Percentiles rank a stretch among this genome's conserved stretches.
Evolutionary conservation across 1,139 yeast genomes (phyloP).

Genomic region (Candida tetrigidarum): DNA sequence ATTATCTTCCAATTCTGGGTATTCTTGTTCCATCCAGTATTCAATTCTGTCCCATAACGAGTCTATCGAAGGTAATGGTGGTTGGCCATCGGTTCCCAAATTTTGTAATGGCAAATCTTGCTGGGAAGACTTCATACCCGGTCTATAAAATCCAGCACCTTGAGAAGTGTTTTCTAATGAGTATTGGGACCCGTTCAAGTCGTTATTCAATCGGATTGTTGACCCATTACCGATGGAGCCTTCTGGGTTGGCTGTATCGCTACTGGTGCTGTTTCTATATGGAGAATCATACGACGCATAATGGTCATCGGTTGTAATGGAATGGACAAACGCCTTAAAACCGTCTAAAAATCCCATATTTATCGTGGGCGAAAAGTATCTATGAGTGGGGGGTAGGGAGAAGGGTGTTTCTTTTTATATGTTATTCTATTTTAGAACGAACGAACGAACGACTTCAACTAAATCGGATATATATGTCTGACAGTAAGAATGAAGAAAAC

Average conservation of each 20-base stretch:
- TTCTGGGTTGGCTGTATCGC: slow-evolving; percentile 14
- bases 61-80: slow-evolving; percentile 73
- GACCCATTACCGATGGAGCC: slow-evolving; percentile 12
- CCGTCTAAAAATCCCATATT: slow-evolving; percentile 50
- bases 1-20: slow-evolving; percentile 79
- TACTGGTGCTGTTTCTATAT: slow-evolving; percentile 33
- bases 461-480: too few relatives aligned
- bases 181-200: slow-evolving; percentile 27
- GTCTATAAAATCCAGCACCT: slow-evolving; percentile 33
- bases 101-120: slow-evolving; percentile 44
- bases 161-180: slow-evolving; percentile 30
- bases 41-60: slow-evolving; percentile 79
- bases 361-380: background rate
- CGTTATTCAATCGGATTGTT: slow-evolving; percentile 12
- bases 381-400: background rate
- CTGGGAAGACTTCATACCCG: slow-evolving; percentile 42
- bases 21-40: slow-evolving; percentile 73
- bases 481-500: background rate
- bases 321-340: slow-evolving; percentile 57
- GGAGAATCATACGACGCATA: slow-evolving; percentile 63
- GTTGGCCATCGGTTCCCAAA: slow-evolving; percentile 54
- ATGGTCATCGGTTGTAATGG: slow-evolving; percentile 66
- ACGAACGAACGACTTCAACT: too few relatives aligned
- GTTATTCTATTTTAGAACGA: too few relatives aligned
- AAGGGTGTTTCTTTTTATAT: too few relatives aligned